Percentiles rank a stretch among this genome's conserved stretches.
These are phyloP conservation scores for Alisma plantagoaquatica DNA, from an alignment of 106 monocot species.

Conservation along the genomic window DNA sequence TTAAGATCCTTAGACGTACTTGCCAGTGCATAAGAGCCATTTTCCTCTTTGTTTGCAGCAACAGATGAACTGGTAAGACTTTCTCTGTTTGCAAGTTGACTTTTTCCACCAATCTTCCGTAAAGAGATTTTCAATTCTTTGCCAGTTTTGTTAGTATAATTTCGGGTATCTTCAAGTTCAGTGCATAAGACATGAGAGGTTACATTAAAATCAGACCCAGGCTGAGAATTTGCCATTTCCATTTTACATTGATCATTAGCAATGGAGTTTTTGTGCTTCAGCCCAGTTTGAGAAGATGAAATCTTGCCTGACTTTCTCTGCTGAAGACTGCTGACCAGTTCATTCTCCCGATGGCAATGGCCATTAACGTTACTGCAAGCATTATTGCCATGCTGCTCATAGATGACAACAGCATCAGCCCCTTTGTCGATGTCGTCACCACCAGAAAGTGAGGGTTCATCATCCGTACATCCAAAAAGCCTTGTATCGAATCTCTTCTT, in stretches of 20 bases:
- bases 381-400: background rate
- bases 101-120: no score
- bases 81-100: no score
- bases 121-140: no score
- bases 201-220: no score
- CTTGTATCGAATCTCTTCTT: constrained; percentile 5
- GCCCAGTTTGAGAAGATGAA: background rate
- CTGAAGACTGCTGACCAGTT: background rate
- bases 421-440: background rate
- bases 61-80: no score
- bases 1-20: no score
- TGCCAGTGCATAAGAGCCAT: no score
- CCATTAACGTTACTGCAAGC: background rate
- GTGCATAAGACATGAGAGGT: no score
- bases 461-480: background rate
- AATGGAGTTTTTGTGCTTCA: constrained; percentile 1
- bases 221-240: no score
- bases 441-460: constrained; percentile 1
- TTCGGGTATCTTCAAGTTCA: no score
- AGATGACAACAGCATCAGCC: background rate
- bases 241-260: background rate
- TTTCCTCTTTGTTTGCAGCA: no score
- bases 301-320: constrained; percentile 3
- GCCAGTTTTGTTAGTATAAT: no score
- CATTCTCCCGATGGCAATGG: background rate